These are phyloP conservation scores for Chenopodium quinoa DNA, from an alignment of 148 eudicot genomes.

Conservation along the genomic window DNA sequence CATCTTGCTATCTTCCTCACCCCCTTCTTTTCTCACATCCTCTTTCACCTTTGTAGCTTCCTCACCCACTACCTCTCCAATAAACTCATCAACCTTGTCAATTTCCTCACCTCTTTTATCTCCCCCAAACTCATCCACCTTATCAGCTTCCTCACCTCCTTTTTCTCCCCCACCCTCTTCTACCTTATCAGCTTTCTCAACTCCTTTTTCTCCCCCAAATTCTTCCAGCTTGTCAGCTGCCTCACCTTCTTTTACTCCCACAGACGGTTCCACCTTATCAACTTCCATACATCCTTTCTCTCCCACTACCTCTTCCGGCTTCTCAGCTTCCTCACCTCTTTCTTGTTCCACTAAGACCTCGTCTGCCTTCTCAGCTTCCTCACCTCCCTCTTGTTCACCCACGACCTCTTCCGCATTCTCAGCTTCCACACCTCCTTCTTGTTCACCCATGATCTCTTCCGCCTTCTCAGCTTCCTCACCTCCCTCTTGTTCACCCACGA, in stretches of 20 bases:
- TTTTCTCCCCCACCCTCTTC: neutral
- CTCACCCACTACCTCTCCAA: constrained; percentile 12
- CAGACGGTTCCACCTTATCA: neutral
- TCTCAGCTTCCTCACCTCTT: constrained; percentile 13
- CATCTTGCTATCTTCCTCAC: neutral
- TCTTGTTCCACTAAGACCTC: neutral
- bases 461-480: neutral
- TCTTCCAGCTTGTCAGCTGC: neutral
- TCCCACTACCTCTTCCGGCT: constrained; percentile 1
- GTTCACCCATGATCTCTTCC: neutral
- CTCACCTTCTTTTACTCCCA: constrained; percentile 8
- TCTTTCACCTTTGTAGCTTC: constrained; percentile 1
- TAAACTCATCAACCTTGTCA: neutral
- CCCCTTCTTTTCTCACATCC: constrained; percentile 16
- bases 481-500: neutral
- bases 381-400: neutral
- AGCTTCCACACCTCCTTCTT: neutral
- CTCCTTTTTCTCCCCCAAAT: constrained; percentile 9
- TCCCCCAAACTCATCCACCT: neutral
- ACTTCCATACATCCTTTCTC: neutral
- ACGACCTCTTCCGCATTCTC: constrained; percentile 6
- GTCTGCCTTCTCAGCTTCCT: neutral
- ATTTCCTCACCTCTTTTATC: neutral
- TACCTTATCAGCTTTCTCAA: constrained; percentile 8
- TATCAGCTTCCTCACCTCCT: neutral